Evolutionary conservation across 2,329 filamentous ascomycete species (phyloP).

Genomic region (Claviceps paspali): DNA sequence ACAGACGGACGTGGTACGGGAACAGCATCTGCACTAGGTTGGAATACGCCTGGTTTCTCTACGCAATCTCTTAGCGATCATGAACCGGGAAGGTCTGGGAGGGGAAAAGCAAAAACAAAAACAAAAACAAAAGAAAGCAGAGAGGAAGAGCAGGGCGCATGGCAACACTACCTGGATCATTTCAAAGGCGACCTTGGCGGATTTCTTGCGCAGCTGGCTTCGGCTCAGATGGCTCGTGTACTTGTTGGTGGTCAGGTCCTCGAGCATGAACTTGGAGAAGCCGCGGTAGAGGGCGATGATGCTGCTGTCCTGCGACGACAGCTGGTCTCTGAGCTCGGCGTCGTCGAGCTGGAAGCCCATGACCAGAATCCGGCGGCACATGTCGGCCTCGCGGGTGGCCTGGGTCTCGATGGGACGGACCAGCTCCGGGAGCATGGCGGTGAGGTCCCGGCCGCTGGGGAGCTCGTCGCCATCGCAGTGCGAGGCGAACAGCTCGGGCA

Average conservation of each 20-base stretch:
- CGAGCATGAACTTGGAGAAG: conserved; percentile 43
- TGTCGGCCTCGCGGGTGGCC: conserved; percentile 14
- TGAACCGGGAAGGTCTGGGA: no score
- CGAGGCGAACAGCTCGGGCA: conserved; percentile 16
- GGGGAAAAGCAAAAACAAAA: no score
- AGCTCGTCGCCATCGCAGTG: conserved; percentile 3
- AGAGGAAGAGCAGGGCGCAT: no score
- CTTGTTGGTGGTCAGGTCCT: conserved; percentile 15
- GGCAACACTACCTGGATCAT: conserved; percentile 15
- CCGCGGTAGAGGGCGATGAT: conserved; percentile 38
- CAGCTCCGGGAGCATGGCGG: conserved; percentile 24
- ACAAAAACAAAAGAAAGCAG: no score
- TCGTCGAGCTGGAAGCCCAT: conserved; percentile 20
- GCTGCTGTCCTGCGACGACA: conserved; percentile 16
- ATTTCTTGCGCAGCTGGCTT: conserved; percentile 15
- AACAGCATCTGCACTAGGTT: conserved; percentile 30
- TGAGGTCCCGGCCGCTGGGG: conserved; percentile 5
- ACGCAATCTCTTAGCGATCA: not conserved
- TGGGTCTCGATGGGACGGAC: conserved; percentile 16
- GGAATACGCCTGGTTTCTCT: conserved; percentile 31
- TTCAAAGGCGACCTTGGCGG: conserved; percentile 16
- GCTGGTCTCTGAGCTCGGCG: conserved; percentile 12
- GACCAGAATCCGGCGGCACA: conserved; percentile 18
- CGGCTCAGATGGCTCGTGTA: conserved; percentile 12
- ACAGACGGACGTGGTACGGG: conserved; percentile 29